These are phyloP conservation scores for Trichophyton simii DNA, from an alignment of 2,329 filamentous ascomycete species.

Conservation along the genomic window DNA sequence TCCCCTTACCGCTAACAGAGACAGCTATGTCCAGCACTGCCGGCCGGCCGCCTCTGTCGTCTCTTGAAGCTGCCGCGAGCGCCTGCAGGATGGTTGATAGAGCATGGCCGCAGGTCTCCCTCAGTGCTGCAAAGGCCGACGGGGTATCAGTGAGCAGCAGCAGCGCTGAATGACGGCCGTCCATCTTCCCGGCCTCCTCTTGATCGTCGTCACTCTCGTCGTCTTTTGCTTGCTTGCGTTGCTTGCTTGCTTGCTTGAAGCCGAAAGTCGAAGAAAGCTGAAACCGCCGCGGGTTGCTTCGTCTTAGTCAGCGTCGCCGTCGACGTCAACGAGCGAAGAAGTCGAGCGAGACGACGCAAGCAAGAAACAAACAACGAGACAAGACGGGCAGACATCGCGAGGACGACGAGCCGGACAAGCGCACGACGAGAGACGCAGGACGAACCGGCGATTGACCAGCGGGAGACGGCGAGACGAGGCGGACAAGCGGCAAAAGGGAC, in stretches of 20 bases:
- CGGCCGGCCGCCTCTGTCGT: not conserved
- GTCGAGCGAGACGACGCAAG: not conserved
- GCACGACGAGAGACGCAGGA: not conserved
- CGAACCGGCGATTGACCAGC: not conserved
- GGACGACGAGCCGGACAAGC: not conserved
- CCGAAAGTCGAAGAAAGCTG: not conserved
- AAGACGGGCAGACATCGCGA: not conserved
- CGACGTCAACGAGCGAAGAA: not conserved
- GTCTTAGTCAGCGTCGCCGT: not conserved
- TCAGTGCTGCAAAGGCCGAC: conserved; percentile 39
- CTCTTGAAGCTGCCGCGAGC: conserved; percentile 29
- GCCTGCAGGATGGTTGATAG: conserved; percentile 43
- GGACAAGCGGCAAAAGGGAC: too few species aligned
- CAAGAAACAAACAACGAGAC: not conserved
- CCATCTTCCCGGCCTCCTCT: not conserved
- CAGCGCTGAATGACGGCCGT: conserved; percentile 14
- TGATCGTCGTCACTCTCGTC: not conserved
- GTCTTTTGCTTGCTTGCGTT: not conserved
- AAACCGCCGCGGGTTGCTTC: not conserved
- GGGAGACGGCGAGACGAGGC: not conserved
- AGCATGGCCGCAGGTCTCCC: conserved; percentile 48
- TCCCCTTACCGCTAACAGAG: conserved; percentile 46
- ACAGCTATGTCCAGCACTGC: conserved; percentile 48
- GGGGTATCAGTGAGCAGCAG: conserved; percentile 53
- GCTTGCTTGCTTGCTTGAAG: not conserved